Evolutionary conservation across 495 filamentous ascomycete genomes (phyloP), one percentile per base, ranked within the genome.

Genomic region (Hypoxylon fragiforme): DNA sequence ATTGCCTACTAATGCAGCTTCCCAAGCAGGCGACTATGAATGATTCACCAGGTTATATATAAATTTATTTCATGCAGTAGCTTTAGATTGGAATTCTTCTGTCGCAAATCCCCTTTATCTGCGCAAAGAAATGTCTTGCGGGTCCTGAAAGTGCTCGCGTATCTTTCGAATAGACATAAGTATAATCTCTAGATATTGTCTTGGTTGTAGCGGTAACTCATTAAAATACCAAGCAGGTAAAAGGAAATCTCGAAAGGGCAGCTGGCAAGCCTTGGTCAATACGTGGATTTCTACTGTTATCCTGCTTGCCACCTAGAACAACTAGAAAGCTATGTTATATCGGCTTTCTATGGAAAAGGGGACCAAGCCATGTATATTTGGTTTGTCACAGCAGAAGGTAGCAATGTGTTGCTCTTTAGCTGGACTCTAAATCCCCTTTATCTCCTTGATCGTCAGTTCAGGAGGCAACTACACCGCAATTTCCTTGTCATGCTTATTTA

Each of bases 91-190:
- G 14, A 3, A 19, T 54, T 5, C 11, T 28, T n/a, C 21, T 34
- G 32, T 37, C 16, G 8, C 15, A 48, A 53, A 44, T 12, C 19
- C 30, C 26, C 48, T 61, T 62, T 56, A 45, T 53, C 36, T 18
- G 13, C 11, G 35, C 1, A 14, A 44, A 49, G 43, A 53, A 31
- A 45, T 40, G 43, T 62, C 48, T 57, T 37, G 19, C 30, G n/a
- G 24, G 12, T 12, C 12, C 31, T 34, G 3, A 32, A 32, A 13
- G 24, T 13, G 41, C 2, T 21, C 7, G 12, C 3, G 15, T 40
- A 6, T 31, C 2, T 15, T 43, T 31, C 13, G n/a, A 9, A 14
- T 51, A 28, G 57, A 48, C 14, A 11, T 35, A 39, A 7, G 13
- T 47, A 30, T 51, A 51, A 56, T 30, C 21, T 35, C 41, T 16